phyloP scores from a whole-genome alignment of 202 grass and related monocot genomes.

The Zoysia matrella region DNA sequence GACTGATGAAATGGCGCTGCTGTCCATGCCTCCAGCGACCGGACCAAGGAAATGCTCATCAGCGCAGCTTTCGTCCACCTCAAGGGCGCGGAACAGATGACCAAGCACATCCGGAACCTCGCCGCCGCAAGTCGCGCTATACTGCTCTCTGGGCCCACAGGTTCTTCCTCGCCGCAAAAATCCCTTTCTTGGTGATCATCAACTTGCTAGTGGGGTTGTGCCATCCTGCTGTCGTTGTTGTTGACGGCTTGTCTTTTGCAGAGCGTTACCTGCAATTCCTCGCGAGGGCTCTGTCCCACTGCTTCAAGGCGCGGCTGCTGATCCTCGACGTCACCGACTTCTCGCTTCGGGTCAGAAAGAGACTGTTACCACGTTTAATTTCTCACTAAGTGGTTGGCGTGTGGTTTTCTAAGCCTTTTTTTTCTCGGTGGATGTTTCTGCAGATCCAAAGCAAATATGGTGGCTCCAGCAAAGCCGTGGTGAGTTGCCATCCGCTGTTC shows the following conservation, averaged over 20 bases:
- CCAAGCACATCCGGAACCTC: conserved; percentile 91
- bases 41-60: conserved; percentile 74
- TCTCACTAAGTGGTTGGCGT: conserved; percentile 7
- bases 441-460: conserved; percentile 99
- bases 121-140: conserved; percentile 84
- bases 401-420: conserved; percentile 40
- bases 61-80: conserved; percentile 92
- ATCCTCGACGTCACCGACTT: conserved; percentile 87
- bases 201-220: background rate
- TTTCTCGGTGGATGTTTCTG: conserved; percentile 17
- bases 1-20: conserved; percentile 1
- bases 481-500: conserved; percentile 34
- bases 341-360: conserved; percentile 72
- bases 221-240: conserved; percentile 19
- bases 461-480: conserved; percentile 62
- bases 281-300: conserved; percentile 74
- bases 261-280: conserved; percentile 96
- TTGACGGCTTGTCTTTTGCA: conserved; percentile 41
- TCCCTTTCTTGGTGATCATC: background rate
- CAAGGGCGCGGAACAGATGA: conserved; percentile 62
- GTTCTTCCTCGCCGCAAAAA: conserved; percentile 31
- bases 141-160: conserved; percentile 89
- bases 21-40: conserved; percentile 65
- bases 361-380: conserved; percentile 12
- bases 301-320: conserved; percentile 71